A percentile compares a stretch with the other conserved stretches of the same genome.
Conservation (phyloP, 345 rosid genomes). For the Aquilaria sinensis region DNA sequence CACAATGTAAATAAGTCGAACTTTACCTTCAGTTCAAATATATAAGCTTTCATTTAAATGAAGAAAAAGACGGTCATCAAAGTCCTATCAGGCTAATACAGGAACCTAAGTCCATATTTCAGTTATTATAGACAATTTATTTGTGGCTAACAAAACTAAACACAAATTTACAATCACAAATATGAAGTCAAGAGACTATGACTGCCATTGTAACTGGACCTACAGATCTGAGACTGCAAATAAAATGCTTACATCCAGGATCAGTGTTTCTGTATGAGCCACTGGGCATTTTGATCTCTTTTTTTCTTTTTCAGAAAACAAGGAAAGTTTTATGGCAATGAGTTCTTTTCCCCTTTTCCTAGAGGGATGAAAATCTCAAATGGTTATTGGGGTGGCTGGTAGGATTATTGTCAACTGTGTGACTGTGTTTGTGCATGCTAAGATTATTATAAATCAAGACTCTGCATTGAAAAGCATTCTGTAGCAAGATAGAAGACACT, state of each 20-base stretch:
- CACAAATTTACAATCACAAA: constrained; percentile 30
- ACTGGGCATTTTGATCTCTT: too few relatives aligned
- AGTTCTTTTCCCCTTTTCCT: too few relatives aligned
- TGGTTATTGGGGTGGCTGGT: too few relatives aligned
- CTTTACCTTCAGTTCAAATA: background rate
- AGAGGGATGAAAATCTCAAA: too few relatives aligned
- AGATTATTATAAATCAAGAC: too few relatives aligned
- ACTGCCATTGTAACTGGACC: constrained; percentile 26
- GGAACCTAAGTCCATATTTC: background rate
- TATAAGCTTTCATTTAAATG: background rate
- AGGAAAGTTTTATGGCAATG: too few relatives aligned
- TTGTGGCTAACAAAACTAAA: background rate
- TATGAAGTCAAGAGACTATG: constrained; percentile 45
- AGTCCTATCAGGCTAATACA: background rate
- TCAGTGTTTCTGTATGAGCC: too few relatives aligned
- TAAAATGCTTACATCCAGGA: constrained; percentile 7
- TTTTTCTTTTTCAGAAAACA: too few relatives aligned
- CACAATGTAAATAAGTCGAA: constrained; percentile 12
- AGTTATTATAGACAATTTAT: background rate
- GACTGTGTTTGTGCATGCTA: too few relatives aligned
- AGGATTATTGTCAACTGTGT: too few relatives aligned
- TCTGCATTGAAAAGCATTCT: too few relatives aligned
- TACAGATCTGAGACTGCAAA: constrained; percentile 12
- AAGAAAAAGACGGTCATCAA: background rate
- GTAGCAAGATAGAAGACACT: too few relatives aligned